These are phyloP conservation scores for Cercis canadensis DNA, from an alignment of 306 rosid genomes.

Conservation along the genomic window DNA sequence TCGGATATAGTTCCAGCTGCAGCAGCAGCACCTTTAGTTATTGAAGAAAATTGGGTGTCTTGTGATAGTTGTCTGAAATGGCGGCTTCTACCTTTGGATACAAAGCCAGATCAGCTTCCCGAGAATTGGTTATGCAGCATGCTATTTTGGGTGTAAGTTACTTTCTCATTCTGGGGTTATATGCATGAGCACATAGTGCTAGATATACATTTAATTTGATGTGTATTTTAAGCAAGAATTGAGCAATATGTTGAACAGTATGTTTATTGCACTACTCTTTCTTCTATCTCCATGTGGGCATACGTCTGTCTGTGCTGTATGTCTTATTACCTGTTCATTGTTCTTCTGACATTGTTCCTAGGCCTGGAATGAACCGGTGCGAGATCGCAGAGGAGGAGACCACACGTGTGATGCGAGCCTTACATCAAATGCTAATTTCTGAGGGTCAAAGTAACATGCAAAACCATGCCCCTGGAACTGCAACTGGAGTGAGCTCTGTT, in stretches of 20 bases:
- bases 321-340: constrained; percentile 33
- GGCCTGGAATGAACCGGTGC: constrained; percentile 89
- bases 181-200: constrained; percentile 27
- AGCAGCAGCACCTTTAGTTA: constrained; percentile 41
- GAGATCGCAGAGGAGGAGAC: constrained; percentile 77
- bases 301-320: constrained; percentile 12
- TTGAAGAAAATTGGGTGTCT: constrained; percentile 72
- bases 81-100: constrained; percentile 80
- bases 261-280: constrained; percentile 5
- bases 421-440: constrained; percentile 58
- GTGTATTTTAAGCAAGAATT: constrained; percentile 15
- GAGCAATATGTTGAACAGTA: constrained; percentile 28
- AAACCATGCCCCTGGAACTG: constrained; percentile 48
- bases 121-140: constrained; percentile 88
- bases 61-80: constrained; percentile 81
- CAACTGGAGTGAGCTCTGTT: constrained; percentile 39
- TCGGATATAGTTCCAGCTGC: constrained; percentile 40
- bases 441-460: constrained; percentile 51
- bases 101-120: constrained; percentile 74
- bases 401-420: constrained; percentile 55
- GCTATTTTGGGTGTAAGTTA: constrained; percentile 94
- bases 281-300: not conserved
- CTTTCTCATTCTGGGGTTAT: constrained; percentile 39
- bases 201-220: constrained; percentile 27
- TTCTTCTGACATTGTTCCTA: constrained; percentile 46